These are phyloP conservation scores for Melanopsichium pennsylvanicum DNA, from an alignment of 1,284 basidiomycete genomes.

Conservation along the genomic window DNA sequence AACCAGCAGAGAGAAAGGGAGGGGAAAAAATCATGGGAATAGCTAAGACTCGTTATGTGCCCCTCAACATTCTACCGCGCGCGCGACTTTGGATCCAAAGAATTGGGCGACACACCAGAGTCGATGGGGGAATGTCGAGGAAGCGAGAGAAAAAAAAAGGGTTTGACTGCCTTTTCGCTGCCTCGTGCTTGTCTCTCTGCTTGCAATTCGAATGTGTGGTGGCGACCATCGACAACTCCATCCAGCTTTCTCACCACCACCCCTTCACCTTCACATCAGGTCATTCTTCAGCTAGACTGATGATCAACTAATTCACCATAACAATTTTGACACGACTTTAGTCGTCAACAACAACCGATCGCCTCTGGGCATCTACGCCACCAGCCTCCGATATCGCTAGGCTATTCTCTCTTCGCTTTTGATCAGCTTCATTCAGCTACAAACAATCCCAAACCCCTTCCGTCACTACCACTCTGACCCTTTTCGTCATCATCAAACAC, in stretches of 20 bases:
- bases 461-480: not conserved
- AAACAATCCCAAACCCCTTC: not conserved
- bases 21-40: not conserved
- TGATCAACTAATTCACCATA: slow-evolving; percentile 8
- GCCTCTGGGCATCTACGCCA: slow-evolving; percentile 14
- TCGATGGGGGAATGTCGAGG: not conserved
- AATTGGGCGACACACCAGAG: not conserved
- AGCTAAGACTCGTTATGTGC: slow-evolving; percentile 4
- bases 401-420: slow-evolving; percentile 9
- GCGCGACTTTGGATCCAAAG: not conserved
- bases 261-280: slow-evolving; percentile 1
- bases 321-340: not conserved
- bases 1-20: not conserved
- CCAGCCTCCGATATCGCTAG: slow-evolving; percentile 54
- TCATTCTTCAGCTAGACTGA: slow-evolving; percentile 9
- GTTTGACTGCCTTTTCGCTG: too few species aligned
- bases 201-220: not conserved
- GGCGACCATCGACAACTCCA: not conserved
- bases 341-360: slow-evolving; percentile 2
- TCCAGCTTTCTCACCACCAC: slow-evolving; percentile 33
- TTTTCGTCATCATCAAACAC: not conserved
- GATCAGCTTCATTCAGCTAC: slow-evolving; percentile 31
- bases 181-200: too few species aligned
- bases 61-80: not conserved
- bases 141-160: not conserved